A percentile compares a stretch with the other conserved stretches of the same genome.
These are phyloP conservation scores for Eucalyptus marginata DNA, from an alignment of 345 rosid species.

Conservation along the genomic window DNA sequence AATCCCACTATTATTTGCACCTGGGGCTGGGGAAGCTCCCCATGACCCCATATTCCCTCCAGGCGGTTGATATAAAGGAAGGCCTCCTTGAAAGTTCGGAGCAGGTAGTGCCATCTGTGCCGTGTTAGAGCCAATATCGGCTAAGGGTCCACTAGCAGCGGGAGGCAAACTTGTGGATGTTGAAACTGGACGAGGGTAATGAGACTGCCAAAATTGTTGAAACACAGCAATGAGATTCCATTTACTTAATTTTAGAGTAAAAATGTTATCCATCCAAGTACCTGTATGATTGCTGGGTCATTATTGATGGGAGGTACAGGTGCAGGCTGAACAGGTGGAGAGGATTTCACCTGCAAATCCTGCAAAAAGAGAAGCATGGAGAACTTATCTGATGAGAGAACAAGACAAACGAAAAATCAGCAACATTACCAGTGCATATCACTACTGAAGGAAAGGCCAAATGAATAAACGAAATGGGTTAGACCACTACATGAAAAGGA, in stretches of 20 bases:
- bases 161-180: conserved; percentile 53
- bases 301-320: conserved; percentile 59
- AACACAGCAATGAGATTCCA: neutral
- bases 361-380: conserved; percentile 2
- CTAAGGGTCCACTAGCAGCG: conserved; percentile 30
- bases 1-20: conserved; percentile 47
- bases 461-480: neutral
- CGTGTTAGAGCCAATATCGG: conserved; percentile 44
- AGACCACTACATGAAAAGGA: neutral
- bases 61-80: conserved; percentile 74
- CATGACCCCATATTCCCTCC: conserved; percentile 73
- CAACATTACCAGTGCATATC: neutral
- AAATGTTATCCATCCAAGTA: neutral
- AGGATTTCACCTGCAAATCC: conserved; percentile 95
- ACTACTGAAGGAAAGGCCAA: neutral
- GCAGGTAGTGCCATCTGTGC: conserved; percentile 53
- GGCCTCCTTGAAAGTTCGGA: conserved; percentile 52
- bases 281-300: conserved; percentile 97
- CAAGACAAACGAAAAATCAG: neutral
- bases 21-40: conserved; percentile 70
- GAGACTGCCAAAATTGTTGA: conserved; percentile 50
- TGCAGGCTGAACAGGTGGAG: conserved; percentile 68
- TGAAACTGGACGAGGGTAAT: conserved; percentile 55
- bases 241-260: neutral
- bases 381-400: neutral